Base-by-base conservation (phyloP, 495 filamentous ascomycete genomes). In the Neurospora sp. region DNA sequence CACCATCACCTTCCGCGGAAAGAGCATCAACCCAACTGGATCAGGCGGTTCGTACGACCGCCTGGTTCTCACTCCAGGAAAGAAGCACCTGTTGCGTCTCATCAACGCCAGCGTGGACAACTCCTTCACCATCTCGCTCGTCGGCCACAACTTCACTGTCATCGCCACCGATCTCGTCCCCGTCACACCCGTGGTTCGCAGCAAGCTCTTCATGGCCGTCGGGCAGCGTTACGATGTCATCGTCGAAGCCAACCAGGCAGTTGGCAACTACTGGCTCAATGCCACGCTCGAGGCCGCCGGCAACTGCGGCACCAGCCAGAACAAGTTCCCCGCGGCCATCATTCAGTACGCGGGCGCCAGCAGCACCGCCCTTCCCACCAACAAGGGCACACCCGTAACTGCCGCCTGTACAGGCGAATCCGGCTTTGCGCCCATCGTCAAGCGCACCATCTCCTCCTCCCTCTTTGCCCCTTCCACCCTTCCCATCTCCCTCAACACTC, bases 141-240 rank as follows among this genome's bases (percentile, higher is more conserved):
- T 88, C 40, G 82, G 81, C 20, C 88, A 90, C 77, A 81, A 77
- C 35, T 77, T 90, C 76, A 86, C 81, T 6, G 84, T 90, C 41
- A 85, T 88, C 72, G 77, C 81, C n/a, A 85, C 74, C 22, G 87
- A 89, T 72, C 82, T 85, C 18, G 85, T 88, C 12, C 84, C 87
- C 20, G 83, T 90, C 74, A 80, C 74, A 1, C 85, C 88, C 0
- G 83, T 83, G 20, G 75, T 77, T 9, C 79, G 79, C 65, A 75
- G 77, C 18, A 76, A 80, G 7, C 75, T 92, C 18, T 80, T 81
- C 44, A 82, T 94, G 44, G 87, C 78, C 53, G 89, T 93, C 72
- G 91, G 89, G 8, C 90, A 93, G 80, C 86, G 92, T 41, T 91
- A 92, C 79, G 88, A 93, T 75, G 82, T 93, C 37, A 87, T 93